Evolutionary conservation across 2,329 filamentous ascomycete genomes (phyloP).

Genomic region (Ophiostoma sp.): DNA sequence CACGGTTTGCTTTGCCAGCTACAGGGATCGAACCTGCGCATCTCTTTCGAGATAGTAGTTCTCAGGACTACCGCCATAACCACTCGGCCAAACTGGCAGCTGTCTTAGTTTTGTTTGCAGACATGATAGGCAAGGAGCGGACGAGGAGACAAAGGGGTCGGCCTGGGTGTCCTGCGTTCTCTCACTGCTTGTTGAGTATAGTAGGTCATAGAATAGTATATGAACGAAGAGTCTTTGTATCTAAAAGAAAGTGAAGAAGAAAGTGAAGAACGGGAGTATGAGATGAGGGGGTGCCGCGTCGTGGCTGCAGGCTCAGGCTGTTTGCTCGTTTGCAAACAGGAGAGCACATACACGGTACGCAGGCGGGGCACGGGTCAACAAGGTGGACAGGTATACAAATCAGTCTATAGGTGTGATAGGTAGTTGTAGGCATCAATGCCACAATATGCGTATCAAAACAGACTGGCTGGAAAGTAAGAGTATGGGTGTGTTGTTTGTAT

Average conservation of each 20-base stretch:
- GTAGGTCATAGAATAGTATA: conserved; percentile 16
- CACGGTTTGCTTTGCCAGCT: conserved; percentile 24
- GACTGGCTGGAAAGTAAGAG: background rate
- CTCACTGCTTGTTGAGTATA: conserved; percentile 17
- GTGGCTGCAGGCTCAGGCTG: background rate
- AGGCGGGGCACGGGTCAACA: background rate
- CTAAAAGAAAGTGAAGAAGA: background rate
- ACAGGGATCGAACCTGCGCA: conserved; percentile 29
- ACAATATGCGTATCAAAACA: background rate
- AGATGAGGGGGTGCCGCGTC: background rate
- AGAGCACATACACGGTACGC: background rate
- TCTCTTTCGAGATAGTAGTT: conserved; percentile 28
- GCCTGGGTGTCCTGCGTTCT: background rate
- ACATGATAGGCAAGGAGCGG: conserved; percentile 7
- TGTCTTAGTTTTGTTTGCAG: conserved; percentile 11
- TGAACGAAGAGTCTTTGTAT: background rate
- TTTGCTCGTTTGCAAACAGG: background rate
- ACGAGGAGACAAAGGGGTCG: conserved; percentile 5
- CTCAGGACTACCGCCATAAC: conserved; percentile 29
- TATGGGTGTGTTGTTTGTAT: background rate
- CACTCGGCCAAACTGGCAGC: conserved; percentile 29
- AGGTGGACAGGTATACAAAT: background rate
- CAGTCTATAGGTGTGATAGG: background rate
- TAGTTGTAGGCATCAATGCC: background rate
- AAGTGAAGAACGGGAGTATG: too few relatives aligned